phyloP scores from a whole-genome alignment of 2,329 filamentous ascomycete genomes.

The Cladosporium sp. region DNA sequence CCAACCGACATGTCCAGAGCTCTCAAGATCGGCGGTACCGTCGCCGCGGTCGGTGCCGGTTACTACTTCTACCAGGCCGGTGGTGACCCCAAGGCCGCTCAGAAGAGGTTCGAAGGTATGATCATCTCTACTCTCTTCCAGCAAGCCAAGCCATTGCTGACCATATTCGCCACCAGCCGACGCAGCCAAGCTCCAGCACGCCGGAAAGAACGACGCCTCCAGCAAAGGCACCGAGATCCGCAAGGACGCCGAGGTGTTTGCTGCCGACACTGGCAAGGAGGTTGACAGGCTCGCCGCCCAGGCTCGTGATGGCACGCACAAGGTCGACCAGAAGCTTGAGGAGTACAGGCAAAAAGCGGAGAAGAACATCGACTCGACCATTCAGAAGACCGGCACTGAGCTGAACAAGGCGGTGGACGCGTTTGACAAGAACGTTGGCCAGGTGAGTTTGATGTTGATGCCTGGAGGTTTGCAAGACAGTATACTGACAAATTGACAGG shows the following conservation, averaged over 20 bases:
- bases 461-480: conserved; percentile 17
- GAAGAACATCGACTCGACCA: conserved; percentile 60
- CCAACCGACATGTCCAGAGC: conserved; percentile 15
- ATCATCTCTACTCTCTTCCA: neutral
- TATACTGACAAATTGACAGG: conserved; percentile 51
- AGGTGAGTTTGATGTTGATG: conserved; percentile 26
- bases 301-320: conserved; percentile 22
- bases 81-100: conserved; percentile 76
- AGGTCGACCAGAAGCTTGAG: conserved; percentile 27
- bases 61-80: conserved; percentile 93
- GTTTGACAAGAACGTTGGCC: conserved; percentile 74
- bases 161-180: conserved; percentile 62
- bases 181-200: conserved; percentile 66
- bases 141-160: neutral
- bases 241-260: conserved; percentile 59
- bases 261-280: conserved; percentile 47
- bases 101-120: conserved; percentile 80
- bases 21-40: conserved; percentile 50
- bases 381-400: conserved; percentile 62
- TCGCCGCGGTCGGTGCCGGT: conserved; percentile 65
- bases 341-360: conserved; percentile 51
- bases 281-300: conserved; percentile 49
- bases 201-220: conserved; percentile 66
- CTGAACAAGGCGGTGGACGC: conserved; percentile 64
- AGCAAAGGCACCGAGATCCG: conserved; percentile 63